Conservation (phyloP, 1,284 basidiomycete genomes). For the Somion occarium region DNA sequence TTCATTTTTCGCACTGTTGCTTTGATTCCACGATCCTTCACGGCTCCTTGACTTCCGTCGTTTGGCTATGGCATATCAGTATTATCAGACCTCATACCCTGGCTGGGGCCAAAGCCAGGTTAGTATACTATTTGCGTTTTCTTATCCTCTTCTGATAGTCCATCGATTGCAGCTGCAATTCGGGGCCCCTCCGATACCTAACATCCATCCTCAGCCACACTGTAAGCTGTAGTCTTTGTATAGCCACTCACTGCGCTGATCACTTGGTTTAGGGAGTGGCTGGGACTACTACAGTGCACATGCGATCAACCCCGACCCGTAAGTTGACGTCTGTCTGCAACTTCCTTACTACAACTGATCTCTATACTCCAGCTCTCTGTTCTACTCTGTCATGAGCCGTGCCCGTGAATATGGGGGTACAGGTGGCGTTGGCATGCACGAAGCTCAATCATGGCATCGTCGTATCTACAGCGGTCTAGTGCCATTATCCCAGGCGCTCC, state of each 20-base stretch:
- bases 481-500: slow-evolving; percentile 33
- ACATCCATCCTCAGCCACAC: slow-evolving; percentile 53
- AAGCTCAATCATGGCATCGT: slow-evolving; percentile 54
- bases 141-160: neutral
- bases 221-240: slow-evolving; percentile 32
- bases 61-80: slow-evolving; percentile 17
- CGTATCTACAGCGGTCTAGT: slow-evolving; percentile 56
- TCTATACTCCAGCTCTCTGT: slow-evolving; percentile 42
- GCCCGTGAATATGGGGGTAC: slow-evolving; percentile 35
- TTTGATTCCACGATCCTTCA: neutral
- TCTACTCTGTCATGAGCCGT: slow-evolving; percentile 51
- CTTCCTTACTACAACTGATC: neutral
- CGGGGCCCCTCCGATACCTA: slow-evolving; percentile 45
- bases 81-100: slow-evolving; percentile 18
- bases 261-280: slow-evolving; percentile 44
- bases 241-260: slow-evolving; percentile 13
- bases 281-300: slow-evolving; percentile 60
- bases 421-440: slow-evolving; percentile 45
- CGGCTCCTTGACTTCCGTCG: neutral
- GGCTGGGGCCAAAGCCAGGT: slow-evolving; percentile 23
- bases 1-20: neutral
- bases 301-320: slow-evolving; percentile 51
- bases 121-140: slow-evolving; percentile 9
- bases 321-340: slow-evolving; percentile 26
- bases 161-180: slow-evolving; percentile 40